These are phyloP conservation scores for Picea glauca DNA, from an alignment of 75 land plant species.

Conservation along the genomic window DNA sequence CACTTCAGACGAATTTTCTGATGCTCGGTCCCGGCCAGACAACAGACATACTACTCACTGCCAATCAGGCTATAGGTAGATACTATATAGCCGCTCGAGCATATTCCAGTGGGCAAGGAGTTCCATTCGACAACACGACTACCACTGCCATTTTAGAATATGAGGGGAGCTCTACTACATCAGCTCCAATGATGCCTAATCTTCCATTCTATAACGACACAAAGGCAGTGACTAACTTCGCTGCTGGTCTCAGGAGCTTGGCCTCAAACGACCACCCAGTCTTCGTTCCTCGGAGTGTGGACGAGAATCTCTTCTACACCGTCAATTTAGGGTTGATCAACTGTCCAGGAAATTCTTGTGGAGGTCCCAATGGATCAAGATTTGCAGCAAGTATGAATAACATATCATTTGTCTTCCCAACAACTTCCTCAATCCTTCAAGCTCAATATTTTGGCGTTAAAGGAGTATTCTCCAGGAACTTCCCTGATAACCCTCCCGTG, in stretches of 20 bases:
- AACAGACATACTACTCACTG: slow-evolving; percentile 21
- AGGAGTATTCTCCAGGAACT: slow-evolving; percentile 22
- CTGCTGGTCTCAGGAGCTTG: slow-evolving; percentile 30
- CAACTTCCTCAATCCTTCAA: slow-evolving; percentile 26
- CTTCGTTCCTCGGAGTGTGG: slow-evolving; percentile 49
- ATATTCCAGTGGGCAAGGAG: slow-evolving; percentile 28
- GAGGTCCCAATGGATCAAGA: slow-evolving; percentile 31
- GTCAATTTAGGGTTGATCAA: slow-evolving; percentile 48
- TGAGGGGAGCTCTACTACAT: background rate
- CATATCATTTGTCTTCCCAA: slow-evolving; percentile 44
- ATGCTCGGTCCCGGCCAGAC: slow-evolving; percentile 55
- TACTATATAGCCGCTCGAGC: slow-evolving; percentile 39
- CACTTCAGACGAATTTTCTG: slow-evolving; percentile 21
- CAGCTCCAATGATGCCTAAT: slow-evolving; percentile 5
- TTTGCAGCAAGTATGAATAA: slow-evolving; percentile 49
- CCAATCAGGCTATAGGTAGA: slow-evolving; percentile 5
- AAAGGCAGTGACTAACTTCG: slow-evolving; percentile 23
- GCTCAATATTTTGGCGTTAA: slow-evolving; percentile 20
- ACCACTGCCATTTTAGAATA: slow-evolving; percentile 30
- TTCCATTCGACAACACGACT: slow-evolving; percentile 40
- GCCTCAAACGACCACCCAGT: slow-evolving; percentile 12
- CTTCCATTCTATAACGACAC: slow-evolving; percentile 60
- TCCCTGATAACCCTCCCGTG: slow-evolving; percentile 18
- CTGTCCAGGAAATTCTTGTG: slow-evolving; percentile 25
- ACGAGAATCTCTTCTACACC: slow-evolving; percentile 45